These are phyloP conservation scores for Entonaema liquescens DNA, from an alignment of 495 filamentous ascomycete genomes.

Conservation along the genomic window DNA sequence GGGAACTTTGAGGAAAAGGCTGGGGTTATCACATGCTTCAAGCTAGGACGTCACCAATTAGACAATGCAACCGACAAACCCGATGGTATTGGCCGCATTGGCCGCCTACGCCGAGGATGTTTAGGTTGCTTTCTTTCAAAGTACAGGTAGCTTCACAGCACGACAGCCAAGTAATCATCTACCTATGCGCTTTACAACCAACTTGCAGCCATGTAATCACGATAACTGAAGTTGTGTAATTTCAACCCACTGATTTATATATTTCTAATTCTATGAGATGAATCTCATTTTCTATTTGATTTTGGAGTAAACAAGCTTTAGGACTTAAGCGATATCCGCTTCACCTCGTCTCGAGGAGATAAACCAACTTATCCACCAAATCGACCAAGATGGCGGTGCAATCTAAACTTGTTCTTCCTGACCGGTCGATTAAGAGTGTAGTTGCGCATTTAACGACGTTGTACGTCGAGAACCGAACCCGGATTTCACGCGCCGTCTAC, in stretches of 20 bases:
- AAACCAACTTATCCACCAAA: neutral
- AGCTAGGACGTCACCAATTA: slow-evolving; percentile 44
- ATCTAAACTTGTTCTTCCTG: slow-evolving; percentile 75
- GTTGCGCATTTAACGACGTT: slow-evolving; percentile 75
- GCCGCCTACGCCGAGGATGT: slow-evolving; percentile 44
- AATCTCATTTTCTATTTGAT: neutral
- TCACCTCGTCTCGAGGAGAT: neutral
- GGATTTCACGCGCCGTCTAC: slow-evolving; percentile 90
- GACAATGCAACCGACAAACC: slow-evolving; percentile 4
- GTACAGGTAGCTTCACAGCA: neutral
- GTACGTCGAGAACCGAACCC: slow-evolving; percentile 86
- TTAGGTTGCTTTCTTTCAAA: slow-evolving; percentile 6
- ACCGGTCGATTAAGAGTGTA: slow-evolving; percentile 76
- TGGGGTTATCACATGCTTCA: slow-evolving; percentile 44
- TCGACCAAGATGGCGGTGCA: slow-evolving; percentile 72
- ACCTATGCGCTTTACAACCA: neutral
- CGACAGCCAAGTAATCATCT: neutral
- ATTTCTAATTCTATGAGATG: slow-evolving; percentile 11
- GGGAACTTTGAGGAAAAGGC: neutral
- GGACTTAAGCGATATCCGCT: slow-evolving; percentile 4
- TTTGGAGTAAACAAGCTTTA: slow-evolving; percentile 23
- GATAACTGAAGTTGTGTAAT: slow-evolving; percentile 24
- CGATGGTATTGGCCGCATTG: slow-evolving; percentile 36
- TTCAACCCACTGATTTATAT: slow-evolving; percentile 9
- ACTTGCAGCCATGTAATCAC: slow-evolving; percentile 37